Conservation (phyloP, 345 rosid species). For the Lepidium africanum region DNA sequence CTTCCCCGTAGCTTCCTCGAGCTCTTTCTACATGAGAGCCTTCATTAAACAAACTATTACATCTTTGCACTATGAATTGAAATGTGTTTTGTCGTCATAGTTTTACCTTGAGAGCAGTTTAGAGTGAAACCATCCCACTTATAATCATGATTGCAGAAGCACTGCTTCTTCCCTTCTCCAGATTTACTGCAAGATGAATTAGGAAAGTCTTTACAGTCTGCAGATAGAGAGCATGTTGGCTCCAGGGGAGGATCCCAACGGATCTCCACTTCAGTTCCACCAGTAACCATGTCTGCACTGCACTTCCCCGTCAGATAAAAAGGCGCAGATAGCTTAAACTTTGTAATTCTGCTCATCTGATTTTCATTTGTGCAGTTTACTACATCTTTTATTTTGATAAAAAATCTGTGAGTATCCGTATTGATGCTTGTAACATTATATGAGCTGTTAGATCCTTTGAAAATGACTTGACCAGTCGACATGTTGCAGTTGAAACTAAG, state of each 20-base stretch:
- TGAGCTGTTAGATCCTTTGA: conserved; percentile 21
- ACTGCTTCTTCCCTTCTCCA: conserved; percentile 29
- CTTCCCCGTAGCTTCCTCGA: conserved; percentile 3
- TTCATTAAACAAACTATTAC: not conserved
- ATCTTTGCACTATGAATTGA: not conserved
- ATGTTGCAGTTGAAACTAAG: conserved; percentile 40
- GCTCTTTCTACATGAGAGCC: conserved; percentile 15
- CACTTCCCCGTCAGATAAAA: conserved; percentile 33
- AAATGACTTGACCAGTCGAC: conserved; percentile 38
- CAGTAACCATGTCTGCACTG: conserved; percentile 19
- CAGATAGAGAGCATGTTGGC: conserved; percentile 39
- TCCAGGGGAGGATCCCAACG: conserved; percentile 49
- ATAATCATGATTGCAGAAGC: conserved; percentile 39
- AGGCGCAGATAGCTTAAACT: conserved; percentile 29
- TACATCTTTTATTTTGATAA: conserved; percentile 26
- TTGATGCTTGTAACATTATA: conserved; percentile 41
- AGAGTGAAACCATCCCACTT: conserved; percentile 40
- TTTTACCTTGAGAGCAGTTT: conserved; percentile 43
- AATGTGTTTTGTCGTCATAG: not conserved
- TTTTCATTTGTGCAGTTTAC: conserved; percentile 12
- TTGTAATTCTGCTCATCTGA: not conserved
- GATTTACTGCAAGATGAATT: conserved; percentile 38
- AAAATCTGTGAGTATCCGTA: conserved; percentile 28
- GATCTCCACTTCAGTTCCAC: conserved; percentile 41
- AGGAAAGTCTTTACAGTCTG: conserved; percentile 58